These are phyloP conservation scores for Chrysopogon serrulatus DNA, from an alignment of 176 grass and related monocot species.

Conservation along the genomic window DNA sequence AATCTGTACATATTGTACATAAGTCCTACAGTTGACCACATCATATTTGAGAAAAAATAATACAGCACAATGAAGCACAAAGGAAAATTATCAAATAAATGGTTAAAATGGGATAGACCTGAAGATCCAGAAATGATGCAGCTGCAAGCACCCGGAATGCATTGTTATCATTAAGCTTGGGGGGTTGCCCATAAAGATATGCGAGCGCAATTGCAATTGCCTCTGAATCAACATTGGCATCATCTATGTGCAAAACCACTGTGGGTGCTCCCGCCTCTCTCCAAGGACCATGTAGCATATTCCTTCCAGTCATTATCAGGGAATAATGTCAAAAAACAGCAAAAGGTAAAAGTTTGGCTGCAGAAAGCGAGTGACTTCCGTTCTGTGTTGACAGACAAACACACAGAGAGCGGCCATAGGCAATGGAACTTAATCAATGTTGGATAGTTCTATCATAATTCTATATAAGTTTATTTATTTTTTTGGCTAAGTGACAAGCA, in stretches of 20 bases:
- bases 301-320: constrained; percentile 51
- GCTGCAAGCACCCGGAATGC: constrained; percentile 86
- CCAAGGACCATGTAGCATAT: constrained; percentile 99
- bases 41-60: constrained; percentile 17
- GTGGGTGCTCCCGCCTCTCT: constrained; percentile 85
- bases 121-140: constrained; percentile 97
- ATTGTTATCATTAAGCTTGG: constrained; percentile 90
- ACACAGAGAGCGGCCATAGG: background rate
- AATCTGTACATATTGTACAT: constrained; percentile 97
- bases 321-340: background rate
- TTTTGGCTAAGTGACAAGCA: background rate
- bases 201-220: constrained; percentile 72
- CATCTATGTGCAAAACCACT: constrained; percentile 79
- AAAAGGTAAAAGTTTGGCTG: background rate
- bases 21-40: constrained; percentile 61
- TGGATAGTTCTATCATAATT: background rate
- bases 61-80: background rate
- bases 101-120: constrained; percentile 45
- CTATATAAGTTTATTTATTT: background rate
- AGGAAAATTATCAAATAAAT: background rate
- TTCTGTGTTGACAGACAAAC: background rate
- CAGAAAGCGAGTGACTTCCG: background rate
- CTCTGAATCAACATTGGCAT: constrained; percentile 91
- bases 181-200: constrained; percentile 86
- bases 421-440: background rate